phyloP scores from a whole-genome alignment of 2,329 filamentous ascomycete species.

The Amauroascus verrucosus region DNA sequence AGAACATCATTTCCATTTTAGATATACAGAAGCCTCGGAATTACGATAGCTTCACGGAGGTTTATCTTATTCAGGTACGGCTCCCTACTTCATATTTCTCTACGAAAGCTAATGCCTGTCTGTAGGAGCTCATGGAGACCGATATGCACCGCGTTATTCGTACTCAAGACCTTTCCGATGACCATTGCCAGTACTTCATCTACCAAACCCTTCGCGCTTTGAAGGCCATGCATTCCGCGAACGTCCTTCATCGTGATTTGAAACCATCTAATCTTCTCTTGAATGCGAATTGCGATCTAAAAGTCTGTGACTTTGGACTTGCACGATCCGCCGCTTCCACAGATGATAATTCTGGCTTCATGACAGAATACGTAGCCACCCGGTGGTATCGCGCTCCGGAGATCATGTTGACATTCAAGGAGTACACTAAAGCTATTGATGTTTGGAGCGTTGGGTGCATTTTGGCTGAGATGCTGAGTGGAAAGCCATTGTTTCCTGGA shows the following conservation, averaged over 20 bases:
- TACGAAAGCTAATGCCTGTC: not conserved
- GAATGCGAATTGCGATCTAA: constrained; percentile 97
- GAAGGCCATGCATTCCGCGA: constrained; percentile 99
- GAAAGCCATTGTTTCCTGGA: constrained; percentile 94
- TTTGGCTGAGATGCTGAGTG: constrained; percentile 95
- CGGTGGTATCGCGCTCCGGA: constrained; percentile 98
- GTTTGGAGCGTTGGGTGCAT: constrained; percentile 99
- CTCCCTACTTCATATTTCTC: constrained; percentile 8
- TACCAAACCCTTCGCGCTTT: constrained; percentile 96
- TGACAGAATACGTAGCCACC: constrained; percentile 99
- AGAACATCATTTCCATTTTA: constrained; percentile 99
- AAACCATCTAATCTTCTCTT: constrained; percentile 95
- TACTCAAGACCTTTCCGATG: constrained; percentile 94
- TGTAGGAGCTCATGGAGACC: constrained; percentile 94
- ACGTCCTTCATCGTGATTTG: constrained; percentile 91
- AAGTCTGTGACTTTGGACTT: constrained; percentile 97
- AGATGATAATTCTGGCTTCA: constrained; percentile 99
- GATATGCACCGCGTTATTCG: constrained; percentile 99
- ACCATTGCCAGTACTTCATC: constrained; percentile 99
- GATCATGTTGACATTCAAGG: constrained; percentile 99
- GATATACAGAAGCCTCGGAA: constrained; percentile 97
- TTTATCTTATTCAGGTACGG: constrained; percentile 91
- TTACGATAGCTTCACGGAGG: constrained; percentile 93
- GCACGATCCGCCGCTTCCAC: constrained; percentile 92
- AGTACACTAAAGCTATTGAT: constrained; percentile 99